phyloP scores from a whole-genome alignment of 176 grass and related monocot genomes.

The Pontederia crassipes region DNA sequence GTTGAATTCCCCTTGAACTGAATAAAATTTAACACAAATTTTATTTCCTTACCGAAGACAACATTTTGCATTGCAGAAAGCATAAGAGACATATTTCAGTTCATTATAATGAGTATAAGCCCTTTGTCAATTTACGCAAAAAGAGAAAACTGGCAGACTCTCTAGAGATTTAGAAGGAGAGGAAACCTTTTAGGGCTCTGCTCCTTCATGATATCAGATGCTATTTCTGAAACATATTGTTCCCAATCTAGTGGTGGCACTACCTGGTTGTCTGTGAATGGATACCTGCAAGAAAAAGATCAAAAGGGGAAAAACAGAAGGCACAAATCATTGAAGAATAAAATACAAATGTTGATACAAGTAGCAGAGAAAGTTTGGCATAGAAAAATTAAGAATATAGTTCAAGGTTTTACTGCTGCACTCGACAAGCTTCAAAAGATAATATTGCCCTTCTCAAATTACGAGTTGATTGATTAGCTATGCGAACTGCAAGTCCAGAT shows the following conservation, averaged over 20 bases:
- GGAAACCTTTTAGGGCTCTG: conserved; percentile 92
- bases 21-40: too few species aligned
- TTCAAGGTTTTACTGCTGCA: conserved; percentile 64
- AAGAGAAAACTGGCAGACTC: too few species aligned
- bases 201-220: conserved; percentile 82
- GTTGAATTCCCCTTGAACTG: too few species aligned
- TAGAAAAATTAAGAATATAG: neutral
- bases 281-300: conserved; percentile 50
- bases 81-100: too few species aligned
- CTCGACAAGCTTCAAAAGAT: conserved; percentile 92
- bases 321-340: neutral
- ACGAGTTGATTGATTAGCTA: conserved; percentile 71
- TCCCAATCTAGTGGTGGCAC: conserved; percentile 91
- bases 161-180: conserved; percentile 4
- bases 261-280: conserved; percentile 71
- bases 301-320: neutral
- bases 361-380: neutral
- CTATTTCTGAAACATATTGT: conserved; percentile 85
- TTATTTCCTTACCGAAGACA: too few species aligned
- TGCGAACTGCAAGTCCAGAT: conserved; percentile 57
- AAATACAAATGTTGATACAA: neutral
- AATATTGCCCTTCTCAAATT: conserved; percentile 93
- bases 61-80: too few species aligned
- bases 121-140: too few species aligned
- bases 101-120: too few species aligned